Base-by-base conservation (phyloP, 257 asterid species). In the Solanum arcanum region DNA sequence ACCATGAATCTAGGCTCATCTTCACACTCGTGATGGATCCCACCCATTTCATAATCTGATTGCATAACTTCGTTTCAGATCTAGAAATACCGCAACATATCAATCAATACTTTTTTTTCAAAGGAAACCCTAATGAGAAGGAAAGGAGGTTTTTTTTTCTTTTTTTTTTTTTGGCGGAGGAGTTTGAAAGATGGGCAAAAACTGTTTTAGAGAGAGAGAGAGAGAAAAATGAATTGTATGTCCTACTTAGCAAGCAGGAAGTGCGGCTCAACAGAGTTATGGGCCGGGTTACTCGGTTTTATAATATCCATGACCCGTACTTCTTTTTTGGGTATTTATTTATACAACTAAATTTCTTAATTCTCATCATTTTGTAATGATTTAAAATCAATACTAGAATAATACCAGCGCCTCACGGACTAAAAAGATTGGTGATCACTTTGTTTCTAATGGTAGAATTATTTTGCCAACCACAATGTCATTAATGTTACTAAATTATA, bases 11-110 rank as follows among this genome's bases (percentile, higher is more conserved):
- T 59, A 5, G 70, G 90, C 25, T 88, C 90, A 8, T 66, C 92
- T 29, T 80, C 84, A 3, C 1, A 12, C 31, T 56, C n/a, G 42
- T 77, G 42, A 25, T 89, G 92, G 49, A 91, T 87, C 73, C 92
- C 94, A 37, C 91, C 89, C 91, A 92, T 91, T 56, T 85, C 95
- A 69, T 29, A 91, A 78, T 91, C 91, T 60, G 94, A 88, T 88
- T 93, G 93, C 96, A 93, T 91, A 69, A 18, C 83, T 14, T 20
- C n/a, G 33, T 16, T 47, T 47, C 56, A 47, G 75, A 47, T 37
- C 39, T 37, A 37, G 1, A 7, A 37, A 37, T 37, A 37, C 39
- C 1, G 6, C 7, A 37, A 42, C 37, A 25, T 25, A 62, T n/a
- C 70, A 23, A 62, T n/a, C 62, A 16, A 52, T 37, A 37, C 7